Evolutionary conservation across 129 eudicot genomes (phyloP), one percentile per base, ranked within the genome.

Genomic region (Kitagawia praeruptora): DNA sequence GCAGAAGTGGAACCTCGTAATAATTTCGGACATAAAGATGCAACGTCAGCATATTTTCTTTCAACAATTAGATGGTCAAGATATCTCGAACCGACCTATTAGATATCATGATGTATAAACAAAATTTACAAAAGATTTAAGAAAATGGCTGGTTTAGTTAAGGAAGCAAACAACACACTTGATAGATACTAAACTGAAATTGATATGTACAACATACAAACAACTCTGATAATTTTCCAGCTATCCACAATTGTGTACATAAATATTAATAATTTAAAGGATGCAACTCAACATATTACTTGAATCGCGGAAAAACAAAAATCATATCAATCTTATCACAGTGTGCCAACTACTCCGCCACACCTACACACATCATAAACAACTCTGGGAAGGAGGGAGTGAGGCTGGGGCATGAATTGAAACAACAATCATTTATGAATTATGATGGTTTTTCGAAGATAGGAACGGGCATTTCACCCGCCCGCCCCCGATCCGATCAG

Each of bases 21-120:
- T 84, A 95, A 80, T 85, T 95, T 92, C 76, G 99, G 99, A 84
- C 99, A 95, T 78, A 92, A 86, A 79, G 99, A 89, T 77, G 99
- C 99, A 63, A 96, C 99, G 79, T 95, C 97, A 39, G 93, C 95
- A 84, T 95, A 95, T 75, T 92, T 92, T 81, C 96, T 89, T 89
- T 95, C 97, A 74, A 92, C 96, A 76, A 95, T 89, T 76, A 95
- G 85, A 92, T 92, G 97, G 77, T 95, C 99, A 80, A 95, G 96
- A 81, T 95, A 95, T 78, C 86, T 90, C 4, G 95, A 85, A 40
- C 97, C 97, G 72, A 95, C 99, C 99, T 95, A 77, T 77, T 70
- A 3, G 45, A 75, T 2, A 78, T 27, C 70, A 44, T 28, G 45
- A 31, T 38, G 81, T 54, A 44, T 40, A 25, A n/a, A 51, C 63